Conservation (phyloP, 2,329 filamentous ascomycete species). For the Venturia carpophila region DNA sequence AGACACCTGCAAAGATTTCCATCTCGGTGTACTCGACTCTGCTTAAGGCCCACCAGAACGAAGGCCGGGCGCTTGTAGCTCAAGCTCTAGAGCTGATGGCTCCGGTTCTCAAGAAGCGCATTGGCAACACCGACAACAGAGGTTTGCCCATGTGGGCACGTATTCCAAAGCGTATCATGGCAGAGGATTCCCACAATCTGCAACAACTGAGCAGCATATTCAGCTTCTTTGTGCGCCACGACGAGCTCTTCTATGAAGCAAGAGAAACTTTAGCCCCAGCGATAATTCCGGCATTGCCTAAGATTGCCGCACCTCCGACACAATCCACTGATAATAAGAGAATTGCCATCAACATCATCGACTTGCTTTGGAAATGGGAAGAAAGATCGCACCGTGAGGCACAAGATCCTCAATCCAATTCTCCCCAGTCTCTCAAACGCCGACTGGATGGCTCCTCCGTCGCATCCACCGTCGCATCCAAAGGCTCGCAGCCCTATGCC, state of each 20-base stretch:
- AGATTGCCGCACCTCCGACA: slow-evolving; percentile 75
- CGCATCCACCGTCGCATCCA: slow-evolving; percentile 42
- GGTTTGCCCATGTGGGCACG: slow-evolving; percentile 79
- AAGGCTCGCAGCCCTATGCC: slow-evolving; percentile 22
- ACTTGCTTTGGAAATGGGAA: slow-evolving; percentile 88
- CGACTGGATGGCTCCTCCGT: slow-evolving; percentile 60
- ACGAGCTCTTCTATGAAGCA: slow-evolving; percentile 89
- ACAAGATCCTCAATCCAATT: slow-evolving; percentile 47
- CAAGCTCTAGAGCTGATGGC: slow-evolving; percentile 92
- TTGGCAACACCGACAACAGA: slow-evolving; percentile 60
- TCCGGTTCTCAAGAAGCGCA: slow-evolving; percentile 83
- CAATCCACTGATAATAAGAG: slow-evolving; percentile 88
- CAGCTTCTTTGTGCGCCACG: slow-evolving; percentile 88
- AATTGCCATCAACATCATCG: slow-evolving; percentile 82
- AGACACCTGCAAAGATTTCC: slow-evolving; percentile 92
- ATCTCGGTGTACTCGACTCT: slow-evolving; percentile 90
- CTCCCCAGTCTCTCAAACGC: slow-evolving; percentile 66
- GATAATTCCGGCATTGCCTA: slow-evolving; percentile 81
- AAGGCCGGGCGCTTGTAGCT: slow-evolving; percentile 83
- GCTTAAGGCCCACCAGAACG: slow-evolving; percentile 87
- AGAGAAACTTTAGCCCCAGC: slow-evolving; percentile 83
- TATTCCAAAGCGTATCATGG: slow-evolving; percentile 80
- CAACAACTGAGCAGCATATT: slow-evolving; percentile 97
- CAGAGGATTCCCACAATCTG: slow-evolving; percentile 89
- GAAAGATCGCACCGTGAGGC: slow-evolving; percentile 63